Evolutionary conservation across 805 yeast species (phyloP), one percentile per base, ranked within the genome.

Genomic region (Pichia insulana): DNA sequence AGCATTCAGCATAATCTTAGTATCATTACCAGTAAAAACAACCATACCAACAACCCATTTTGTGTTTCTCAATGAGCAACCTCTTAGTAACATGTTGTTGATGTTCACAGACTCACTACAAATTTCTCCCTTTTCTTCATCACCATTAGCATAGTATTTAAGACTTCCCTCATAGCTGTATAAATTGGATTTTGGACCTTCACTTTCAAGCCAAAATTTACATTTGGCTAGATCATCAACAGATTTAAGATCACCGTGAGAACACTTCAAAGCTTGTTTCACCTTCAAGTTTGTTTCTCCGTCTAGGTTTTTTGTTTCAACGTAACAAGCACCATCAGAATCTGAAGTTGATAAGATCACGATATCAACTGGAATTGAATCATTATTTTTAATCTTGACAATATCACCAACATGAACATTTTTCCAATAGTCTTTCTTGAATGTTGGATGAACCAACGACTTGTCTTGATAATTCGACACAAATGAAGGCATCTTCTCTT

Each of bases 41-140:
- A 83, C 92, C 22, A 83, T 54, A 43, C 92, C 92, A 57, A 83
- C 70, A 19, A 75, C 87, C 92, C 92, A 84, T 59, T 80, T 81
- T 1, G 92, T 83, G 55, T 84, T 84, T 63, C 92, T 72, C 42
- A 84, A 64, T n/a, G 75, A 69, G 53, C 86, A 82, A 20, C 94
- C 94, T 64, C 94, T 74, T 33, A 84, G 61, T 34, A 84, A 61
- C 57, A 83, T 54, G 55, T 83, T 83, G 57, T 81, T 80, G 53
- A 80, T 77, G 2, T 78, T 78, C 13, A 80, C 72, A 5, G 89
- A 73, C 58, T 83, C 92, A 58, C 77, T 71, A 31, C 59, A 51
- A 13, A 60, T 48, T 40, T 65, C 67, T 26, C 58, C 59, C 25
- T 39, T 31, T 3, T 56, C 56, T 27, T 61, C 59, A 39, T 72